Conservation (phyloP, 768 basidiomycete genomes). For the Lactarius tabidus region DNA sequence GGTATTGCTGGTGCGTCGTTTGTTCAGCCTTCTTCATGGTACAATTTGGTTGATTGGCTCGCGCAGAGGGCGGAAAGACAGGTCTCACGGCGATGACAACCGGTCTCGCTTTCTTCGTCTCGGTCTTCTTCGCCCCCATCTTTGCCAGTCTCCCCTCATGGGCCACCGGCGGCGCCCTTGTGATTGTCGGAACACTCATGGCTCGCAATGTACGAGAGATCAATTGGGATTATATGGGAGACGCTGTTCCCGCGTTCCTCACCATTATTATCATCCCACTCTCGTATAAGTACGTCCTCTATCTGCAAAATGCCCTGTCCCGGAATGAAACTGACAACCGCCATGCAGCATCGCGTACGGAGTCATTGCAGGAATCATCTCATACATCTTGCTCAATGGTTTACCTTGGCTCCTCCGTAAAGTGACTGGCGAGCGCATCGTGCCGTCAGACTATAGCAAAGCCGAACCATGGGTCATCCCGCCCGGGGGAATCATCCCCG, state of each 20-base stretch:
- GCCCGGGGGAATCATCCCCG: slow-evolving; percentile 62
- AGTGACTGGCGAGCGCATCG: slow-evolving; percentile 51
- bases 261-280: slow-evolving; percentile 76
- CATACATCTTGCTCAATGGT: slow-evolving; percentile 70
- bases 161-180: slow-evolving; percentile 83
- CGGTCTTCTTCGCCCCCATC: slow-evolving; percentile 86
- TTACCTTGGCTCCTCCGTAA: slow-evolving; percentile 56
- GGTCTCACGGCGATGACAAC: slow-evolving; percentile 74
- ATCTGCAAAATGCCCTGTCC: not conserved
- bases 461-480: slow-evolving; percentile 71
- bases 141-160: slow-evolving; percentile 83
- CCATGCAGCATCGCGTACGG: slow-evolving; percentile 75
- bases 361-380: slow-evolving; percentile 76
- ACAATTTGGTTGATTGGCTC: slow-evolving; percentile 13
- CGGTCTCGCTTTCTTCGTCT: slow-evolving; percentile 75
- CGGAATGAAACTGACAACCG: slow-evolving; percentile 12
- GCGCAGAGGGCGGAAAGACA: slow-evolving; percentile 79
- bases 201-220: slow-evolving; percentile 78
- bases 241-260: slow-evolving; percentile 81
- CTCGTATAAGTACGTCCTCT: slow-evolving; percentile 59
- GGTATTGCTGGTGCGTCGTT: slow-evolving; percentile 58
- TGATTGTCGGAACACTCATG: slow-evolving; percentile 87
- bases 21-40: not conserved
- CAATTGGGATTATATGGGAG: slow-evolving; percentile 87
- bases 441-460: slow-evolving; percentile 58